Base-by-base conservation (phyloP, 1,139 yeast genomes). In the Diutina sp. region DNA sequence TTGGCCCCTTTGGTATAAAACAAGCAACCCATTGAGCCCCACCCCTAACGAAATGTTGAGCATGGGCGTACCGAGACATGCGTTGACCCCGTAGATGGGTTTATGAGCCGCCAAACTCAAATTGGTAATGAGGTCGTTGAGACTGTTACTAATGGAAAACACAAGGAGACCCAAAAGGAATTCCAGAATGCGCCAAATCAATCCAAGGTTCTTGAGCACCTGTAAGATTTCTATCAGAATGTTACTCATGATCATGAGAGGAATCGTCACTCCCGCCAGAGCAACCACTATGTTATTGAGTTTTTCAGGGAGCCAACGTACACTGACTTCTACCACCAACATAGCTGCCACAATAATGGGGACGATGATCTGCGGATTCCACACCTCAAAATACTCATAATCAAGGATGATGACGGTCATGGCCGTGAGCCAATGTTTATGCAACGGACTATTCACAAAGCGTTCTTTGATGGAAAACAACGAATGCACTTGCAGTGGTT, bases 1-100 rank as follows among this genome's bases (percentile, higher is more conserved):
- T 18, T 50, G 18, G 5, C 35, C 41, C 14, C 9, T 12, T 18
- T 50, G 44, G 44, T 30, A n/a, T 21, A 50, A 32, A 4, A 50
- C 53, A 30, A 50, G 12, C 9, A 61, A 56, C 28, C 77, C 76
- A 63, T 74, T 75, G 12, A 69, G 62, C 0, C 80, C 79, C 21
- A 76, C 63, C 0, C 79, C 80, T 12, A 75, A 62, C 57, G 75
- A 62, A 2, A 73, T 70, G 16, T 72, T 62, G 14, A 76, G 61
- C 28, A 74, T 63, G 2, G 79, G 79, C 0, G 80, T 72, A 0
- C 79, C 79, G 53, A 76, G 63, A 60, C 78, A 74, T 1, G 79
- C 66, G 61, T 73, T 73, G 8, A 75, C 62, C 1, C 79, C 80
- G 41, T 72, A 64, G 16, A 71, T 63, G 2, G 78, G 74, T 56